Percentiles rank a stretch among this genome's conserved stretches.
Conservation (phyloP, 1,139 yeast species). For the Geotrichum restrictum region DNA sequence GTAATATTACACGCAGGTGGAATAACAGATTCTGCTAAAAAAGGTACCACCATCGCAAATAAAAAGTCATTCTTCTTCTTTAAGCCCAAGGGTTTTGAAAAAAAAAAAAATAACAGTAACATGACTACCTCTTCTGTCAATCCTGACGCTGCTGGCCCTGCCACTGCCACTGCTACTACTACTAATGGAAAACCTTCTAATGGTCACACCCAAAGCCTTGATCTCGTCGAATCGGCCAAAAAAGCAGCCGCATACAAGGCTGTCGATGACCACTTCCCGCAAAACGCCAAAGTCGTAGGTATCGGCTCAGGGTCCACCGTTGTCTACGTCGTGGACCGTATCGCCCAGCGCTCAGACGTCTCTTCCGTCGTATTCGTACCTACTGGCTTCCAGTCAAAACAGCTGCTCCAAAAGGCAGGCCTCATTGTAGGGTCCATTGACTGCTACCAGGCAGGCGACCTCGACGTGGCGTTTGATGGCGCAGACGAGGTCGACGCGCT, state of each 20-base stretch:
- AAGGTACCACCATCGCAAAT: no score
- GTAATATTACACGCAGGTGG: no score
- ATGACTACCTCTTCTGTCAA: no score
- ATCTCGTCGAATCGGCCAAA: constrained; percentile 58
- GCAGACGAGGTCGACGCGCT: constrained; percentile 90
- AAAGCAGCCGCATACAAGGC: constrained; percentile 87
- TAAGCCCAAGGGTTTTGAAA: no score
- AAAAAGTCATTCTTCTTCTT: no score
- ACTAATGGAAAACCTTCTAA: no score
- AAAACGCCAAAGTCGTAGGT: constrained; percentile 71
- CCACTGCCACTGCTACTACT: no score
- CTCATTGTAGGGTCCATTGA: constrained; percentile 76
- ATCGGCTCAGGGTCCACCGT: constrained; percentile 97
- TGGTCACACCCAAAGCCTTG: no score
- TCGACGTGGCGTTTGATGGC: constrained; percentile 96
- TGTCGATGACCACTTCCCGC: constrained; percentile 81
- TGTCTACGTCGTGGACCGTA: constrained; percentile 89
- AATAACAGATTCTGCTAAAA: no score
- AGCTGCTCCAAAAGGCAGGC: constrained; percentile 77
- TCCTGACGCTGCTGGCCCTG: no score
- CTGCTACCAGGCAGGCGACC: constrained; percentile 56
- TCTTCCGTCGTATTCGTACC: constrained; percentile 63
- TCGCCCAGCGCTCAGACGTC: constrained; percentile 69
- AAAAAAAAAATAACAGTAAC: no score
- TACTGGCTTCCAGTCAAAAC: constrained; percentile 93